Evolutionary conservation across 805 yeast species (phyloP), one percentile per base, ranked within the genome.

Genomic region (Kluyveromyces lactis): DNA sequence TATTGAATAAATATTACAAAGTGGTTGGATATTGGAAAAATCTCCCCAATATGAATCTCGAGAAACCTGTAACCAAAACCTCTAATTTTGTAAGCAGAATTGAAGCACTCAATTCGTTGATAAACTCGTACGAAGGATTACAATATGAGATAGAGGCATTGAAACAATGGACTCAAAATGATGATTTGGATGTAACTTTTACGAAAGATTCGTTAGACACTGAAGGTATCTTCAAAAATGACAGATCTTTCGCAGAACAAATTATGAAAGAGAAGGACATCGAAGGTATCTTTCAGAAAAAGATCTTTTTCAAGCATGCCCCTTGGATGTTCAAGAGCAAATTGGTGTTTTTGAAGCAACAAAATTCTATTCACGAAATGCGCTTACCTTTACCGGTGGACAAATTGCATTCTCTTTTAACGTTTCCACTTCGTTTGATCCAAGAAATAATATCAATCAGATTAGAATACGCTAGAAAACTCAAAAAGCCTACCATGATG

Each of bases 401-500:
- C 29, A 72, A 73, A 32, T 64, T 92, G 34, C 72, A 81, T 41
- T 73, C 75, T 16, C 56, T 90, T 12, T 72, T 86, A 28, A 67
- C 73, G 39, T 84, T 92, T 45, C 97, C 97, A 0, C 69, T 86
- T 51, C 77, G 75, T 45, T 66, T 92, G 33, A 79, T 87, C 50
- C 81, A 80, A 52, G 95, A 86, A 51, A 73, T 86, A 38, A 81
- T 89, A 31, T 71, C 72, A 26, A 73, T 84, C 31, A 72, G 97
- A 48, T 66, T 90, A 33, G 66, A 71, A 1, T 87, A 85, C 56
- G 95, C 97, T 2, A 70, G 74, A 56, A 82, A 81, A 52, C 63
- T 90, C 35, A 76, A 73, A 38, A 83, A 81, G 51, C 95, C 96
- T 1, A 87, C 97, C 0, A 76, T 89, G 78, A 83, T 86, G 87